Base-by-base conservation (phyloP, 164 flowering plant species). In the Tetrastigma voinierianum region DNA sequence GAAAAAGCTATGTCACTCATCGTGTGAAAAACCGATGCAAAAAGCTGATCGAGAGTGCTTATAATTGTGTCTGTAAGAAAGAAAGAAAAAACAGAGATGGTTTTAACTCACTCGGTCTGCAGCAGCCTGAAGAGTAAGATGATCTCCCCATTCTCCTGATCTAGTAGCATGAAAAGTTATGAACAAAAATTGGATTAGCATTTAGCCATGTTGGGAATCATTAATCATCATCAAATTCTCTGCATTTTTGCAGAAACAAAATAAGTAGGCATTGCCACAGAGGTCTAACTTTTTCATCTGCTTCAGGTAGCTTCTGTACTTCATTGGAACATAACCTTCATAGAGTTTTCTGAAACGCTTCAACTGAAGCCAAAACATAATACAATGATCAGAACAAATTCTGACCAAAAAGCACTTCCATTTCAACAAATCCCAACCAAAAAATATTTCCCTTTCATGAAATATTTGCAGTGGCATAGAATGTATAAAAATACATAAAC, bases 101-200 rank as follows among this genome's bases (percentile, higher is more conserved):
- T 24, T 52, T 57, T 32, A 45, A 65, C 91, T 78, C 77, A 93
- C 98, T 73, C 80, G 75, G 65, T 93, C 98, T 20, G 98, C 98
- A 76, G 98, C 98, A 65, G 97, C 98, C 77, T 93, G 98, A 48
- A 93, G 82, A 63, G 97, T 93, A 54, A 93, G 77, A 79, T 93
- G 98, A 78, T 93, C 98, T 77, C 98, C 98, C 98, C 98, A 93
- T 68, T 90, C 98, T 15, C 98, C 98, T 61, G 84, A 75, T 82
- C 98, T 93, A 65, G 48, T 67, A 46, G 18, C 64, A 75, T 23
- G 53, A 4, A 66, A 57, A 52, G 47, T 59, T 17, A 52, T 40
- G 43, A 20, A 63, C 8, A 72, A 43, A 21, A 69, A 64, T 58
- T 23, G 13, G 46, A 61, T 65, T 51, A 77, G 66, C 45, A 65